Evolutionary conservation across 345 rosid species (phyloP).

Genomic region (Brassica napus): DNA sequence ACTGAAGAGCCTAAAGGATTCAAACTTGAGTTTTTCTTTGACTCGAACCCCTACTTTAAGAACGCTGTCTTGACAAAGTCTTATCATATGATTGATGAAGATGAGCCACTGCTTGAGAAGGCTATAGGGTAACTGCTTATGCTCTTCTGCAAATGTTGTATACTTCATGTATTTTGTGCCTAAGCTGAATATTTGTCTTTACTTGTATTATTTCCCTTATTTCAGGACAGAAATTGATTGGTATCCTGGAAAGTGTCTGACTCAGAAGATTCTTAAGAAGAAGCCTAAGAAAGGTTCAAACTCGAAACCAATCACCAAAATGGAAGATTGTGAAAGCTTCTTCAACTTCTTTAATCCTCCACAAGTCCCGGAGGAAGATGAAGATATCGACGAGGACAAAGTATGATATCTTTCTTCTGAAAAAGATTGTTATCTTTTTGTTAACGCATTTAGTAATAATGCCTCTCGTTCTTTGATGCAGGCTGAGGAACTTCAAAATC

Average conservation of each 20-base stretch:
- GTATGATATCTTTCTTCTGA: slow-evolving; percentile 40
- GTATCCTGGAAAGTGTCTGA: slow-evolving; percentile 86
- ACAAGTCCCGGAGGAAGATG: slow-evolving; percentile 86
- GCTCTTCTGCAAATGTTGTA: neutral
- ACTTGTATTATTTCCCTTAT: slow-evolving; percentile 10
- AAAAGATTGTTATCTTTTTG: neutral
- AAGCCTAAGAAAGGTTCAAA: slow-evolving; percentile 90
- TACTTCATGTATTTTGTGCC: neutral
- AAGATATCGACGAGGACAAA: slow-evolving; percentile 76
- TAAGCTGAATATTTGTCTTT: neutral
- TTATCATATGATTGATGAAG: slow-evolving; percentile 95
- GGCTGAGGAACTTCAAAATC: slow-evolving; percentile 93
- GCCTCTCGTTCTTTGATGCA: slow-evolving; percentile 31
- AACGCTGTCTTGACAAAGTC: slow-evolving; percentile 78
- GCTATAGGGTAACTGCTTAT: slow-evolving; percentile 67
- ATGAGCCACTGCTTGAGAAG: slow-evolving; percentile 86
- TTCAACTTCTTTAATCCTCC: slow-evolving; percentile 93
- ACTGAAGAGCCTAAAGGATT: slow-evolving; percentile 86
- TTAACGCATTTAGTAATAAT: slow-evolving; percentile 6
- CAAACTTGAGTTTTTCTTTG: slow-evolving; percentile 86
- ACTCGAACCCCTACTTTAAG: slow-evolving; percentile 73
- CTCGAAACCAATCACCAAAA: slow-evolving; percentile 72
- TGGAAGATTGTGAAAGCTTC: slow-evolving; percentile 82
- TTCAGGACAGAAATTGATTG: slow-evolving; percentile 87
- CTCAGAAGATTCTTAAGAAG: slow-evolving; percentile 87